Percentiles rank a stretch among this genome's conserved stretches.
Conservation (phyloP, 257 asterid genomes). For the Fraxinus anomala region DNA sequence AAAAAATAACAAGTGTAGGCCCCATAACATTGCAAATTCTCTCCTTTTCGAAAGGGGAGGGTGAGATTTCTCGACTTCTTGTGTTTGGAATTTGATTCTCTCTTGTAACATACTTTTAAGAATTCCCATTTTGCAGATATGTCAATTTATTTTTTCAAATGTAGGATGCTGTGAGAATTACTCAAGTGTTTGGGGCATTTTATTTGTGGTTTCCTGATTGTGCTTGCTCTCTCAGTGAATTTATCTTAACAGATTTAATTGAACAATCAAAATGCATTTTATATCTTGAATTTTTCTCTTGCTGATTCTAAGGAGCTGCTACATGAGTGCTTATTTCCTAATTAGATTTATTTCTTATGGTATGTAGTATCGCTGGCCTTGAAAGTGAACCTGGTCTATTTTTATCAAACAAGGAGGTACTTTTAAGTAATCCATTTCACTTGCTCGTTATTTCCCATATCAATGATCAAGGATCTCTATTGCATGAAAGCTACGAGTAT, state of each 20-base stretch:
- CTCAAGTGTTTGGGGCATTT: background rate
- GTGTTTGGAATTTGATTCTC: background rate
- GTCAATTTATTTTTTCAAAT: background rate
- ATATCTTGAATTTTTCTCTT: constrained; percentile 4
- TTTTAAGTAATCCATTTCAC: background rate
- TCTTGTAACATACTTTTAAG: background rate
- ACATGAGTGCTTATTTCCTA: constrained; percentile 5
- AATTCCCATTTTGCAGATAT: background rate
- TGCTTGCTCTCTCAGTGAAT: background rate
- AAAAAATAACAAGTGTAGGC: background rate
- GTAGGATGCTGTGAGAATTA: background rate
- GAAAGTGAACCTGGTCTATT: constrained; percentile 94
- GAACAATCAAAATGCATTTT: constrained; percentile 2
- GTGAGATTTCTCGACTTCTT: background rate
- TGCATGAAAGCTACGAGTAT: background rate
- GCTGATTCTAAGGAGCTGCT: constrained; percentile 10
- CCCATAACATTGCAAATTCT: background rate
- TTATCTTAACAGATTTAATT: background rate
- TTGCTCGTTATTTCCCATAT: background rate
- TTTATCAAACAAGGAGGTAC: constrained; percentile 77
- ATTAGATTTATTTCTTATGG: constrained; percentile 24
- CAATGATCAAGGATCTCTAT: constrained; percentile 5
- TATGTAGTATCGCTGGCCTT: constrained; percentile 76
- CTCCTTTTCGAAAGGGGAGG: background rate
- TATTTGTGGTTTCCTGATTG: background rate